These are phyloP conservation scores for Amesomyces nigricolor DNA, from an alignment of 2,329 filamentous ascomycete species.

Conservation along the genomic window DNA sequence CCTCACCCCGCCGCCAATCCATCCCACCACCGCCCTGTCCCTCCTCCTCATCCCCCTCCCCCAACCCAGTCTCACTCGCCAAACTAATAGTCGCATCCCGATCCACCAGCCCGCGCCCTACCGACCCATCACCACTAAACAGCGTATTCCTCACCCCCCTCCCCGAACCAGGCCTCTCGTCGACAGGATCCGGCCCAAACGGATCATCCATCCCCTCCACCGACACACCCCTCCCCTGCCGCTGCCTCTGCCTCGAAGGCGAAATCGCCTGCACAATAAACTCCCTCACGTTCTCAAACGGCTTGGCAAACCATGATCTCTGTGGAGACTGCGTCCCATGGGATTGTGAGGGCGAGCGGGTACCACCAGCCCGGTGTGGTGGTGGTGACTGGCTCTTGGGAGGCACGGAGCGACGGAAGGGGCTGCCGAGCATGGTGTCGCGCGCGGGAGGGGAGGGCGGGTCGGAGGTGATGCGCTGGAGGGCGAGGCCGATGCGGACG, in stretches of 20 bases:
- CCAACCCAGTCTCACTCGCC: constrained; percentile 31
- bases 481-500: constrained; percentile 50
- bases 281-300: constrained; percentile 30
- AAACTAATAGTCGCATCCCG: constrained; percentile 15
- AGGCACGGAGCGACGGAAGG: constrained; percentile 41
- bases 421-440: constrained; percentile 50
- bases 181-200: constrained; percentile 23
- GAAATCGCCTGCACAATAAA: constrained; percentile 31
- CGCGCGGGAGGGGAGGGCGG: constrained; percentile 49
- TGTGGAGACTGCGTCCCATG: constrained; percentile 11
- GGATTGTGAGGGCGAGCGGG: constrained; percentile 15
- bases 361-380: constrained; percentile 10
- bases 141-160: constrained; percentile 16
- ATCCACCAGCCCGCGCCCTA: neutral
- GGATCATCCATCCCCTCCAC: constrained; percentile 24
- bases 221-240: constrained; percentile 5
- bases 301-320: constrained; percentile 28
- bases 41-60: constrained; percentile 26
- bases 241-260: constrained; percentile 17
- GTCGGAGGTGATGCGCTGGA: constrained; percentile 55
- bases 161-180: neutral
- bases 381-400: constrained; percentile 30
- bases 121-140: constrained; percentile 7
- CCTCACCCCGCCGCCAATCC: constrained; percentile 40
- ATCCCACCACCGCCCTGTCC: constrained; percentile 33